phyloP scores from a whole-genome alignment of 2,329 filamentous ascomycete genomes.

The Fusarium nematophilum region DNA sequence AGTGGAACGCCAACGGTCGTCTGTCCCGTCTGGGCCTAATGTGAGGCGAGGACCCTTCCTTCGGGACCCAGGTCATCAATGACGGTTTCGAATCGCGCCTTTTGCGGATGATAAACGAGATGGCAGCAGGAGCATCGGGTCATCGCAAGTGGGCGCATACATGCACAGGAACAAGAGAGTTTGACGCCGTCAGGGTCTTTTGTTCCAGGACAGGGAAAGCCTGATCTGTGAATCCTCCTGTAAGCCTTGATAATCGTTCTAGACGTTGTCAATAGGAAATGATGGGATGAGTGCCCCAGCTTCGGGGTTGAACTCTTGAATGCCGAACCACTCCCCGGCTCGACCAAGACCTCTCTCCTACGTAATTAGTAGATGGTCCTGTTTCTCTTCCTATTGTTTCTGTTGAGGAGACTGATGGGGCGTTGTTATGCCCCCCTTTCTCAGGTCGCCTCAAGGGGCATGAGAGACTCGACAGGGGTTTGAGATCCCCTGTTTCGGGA shows the following conservation, averaged over 20 bases:
- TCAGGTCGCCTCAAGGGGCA: slow-evolving; percentile 16
- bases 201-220: neutral
- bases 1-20: slow-evolving; percentile 21
- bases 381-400: slow-evolving; percentile 8
- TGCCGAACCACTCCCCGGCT: too few species aligned
- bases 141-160: neutral
- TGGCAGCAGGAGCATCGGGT: slow-evolving; percentile 19
- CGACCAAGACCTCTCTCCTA: neutral
- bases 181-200: neutral
- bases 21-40: slow-evolving; percentile 20
- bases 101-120: slow-evolving; percentile 25
- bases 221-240: neutral
- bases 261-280: too few species aligned
- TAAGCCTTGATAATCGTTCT: neutral
- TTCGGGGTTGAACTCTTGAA: too few species aligned
- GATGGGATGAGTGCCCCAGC: too few species aligned
- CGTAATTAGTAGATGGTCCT: neutral
- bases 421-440: slow-evolving; percentile 16
- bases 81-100: slow-evolving; percentile 27
- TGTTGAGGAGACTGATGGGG: neutral
- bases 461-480: slow-evolving; percentile 20
- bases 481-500: slow-evolving; percentile 31
- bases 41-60: slow-evolving; percentile 5
- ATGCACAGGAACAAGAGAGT: neutral
- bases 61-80: slow-evolving; percentile 21